phyloP scores from a whole-genome alignment of 805 yeast species.

The Zygosaccharomyces bailii region DNA sequence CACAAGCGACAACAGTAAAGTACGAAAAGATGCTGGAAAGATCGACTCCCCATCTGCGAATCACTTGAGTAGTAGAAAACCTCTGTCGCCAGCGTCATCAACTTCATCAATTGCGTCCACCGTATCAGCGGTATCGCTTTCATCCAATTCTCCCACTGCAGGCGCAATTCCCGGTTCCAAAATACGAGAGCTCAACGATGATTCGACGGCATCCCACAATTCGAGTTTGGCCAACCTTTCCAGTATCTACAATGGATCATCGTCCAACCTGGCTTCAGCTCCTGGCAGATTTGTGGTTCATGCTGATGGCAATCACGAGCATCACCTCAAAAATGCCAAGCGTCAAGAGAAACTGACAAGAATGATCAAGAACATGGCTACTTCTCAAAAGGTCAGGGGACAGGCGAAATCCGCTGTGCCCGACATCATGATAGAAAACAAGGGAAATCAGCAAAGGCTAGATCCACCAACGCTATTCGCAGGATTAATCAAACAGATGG shows the following conservation, averaged over 20 bases:
- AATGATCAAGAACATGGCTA: slow-evolving; percentile 73
- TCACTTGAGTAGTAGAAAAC: slow-evolving; percentile 6
- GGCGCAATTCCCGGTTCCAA: slow-evolving; percentile 12
- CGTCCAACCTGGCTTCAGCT: slow-evolving; percentile 2
- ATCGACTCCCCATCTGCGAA: slow-evolving; percentile 3
- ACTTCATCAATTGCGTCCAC: slow-evolving; percentile 20
- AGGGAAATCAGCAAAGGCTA: slow-evolving; percentile 13
- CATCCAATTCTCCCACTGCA: slow-evolving; percentile 17
- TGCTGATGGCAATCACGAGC: slow-evolving; percentile 78
- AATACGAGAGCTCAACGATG: slow-evolving; percentile 11
- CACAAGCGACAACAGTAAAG: background rate
- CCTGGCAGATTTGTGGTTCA: slow-evolving; percentile 46
- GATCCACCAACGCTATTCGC: slow-evolving; percentile 71
- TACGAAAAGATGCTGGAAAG: slow-evolving; percentile 2
- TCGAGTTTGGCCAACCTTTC: slow-evolving; percentile 1
- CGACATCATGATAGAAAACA: slow-evolving; percentile 45
- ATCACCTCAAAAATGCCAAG: slow-evolving; percentile 68
- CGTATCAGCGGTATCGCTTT: slow-evolving; percentile 14
- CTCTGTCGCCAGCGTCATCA: slow-evolving; percentile 16
- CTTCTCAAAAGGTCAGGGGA: slow-evolving; percentile 65
- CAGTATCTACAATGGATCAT: slow-evolving; percentile 1
- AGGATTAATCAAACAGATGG: slow-evolving; percentile 60
- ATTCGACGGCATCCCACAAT: slow-evolving; percentile 1
- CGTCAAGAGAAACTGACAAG: slow-evolving; percentile 73
- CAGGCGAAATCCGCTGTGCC: slow-evolving; percentile 76